Base-by-base conservation (phyloP, 345 rosid species). In the Mercurialis annua region DNA sequence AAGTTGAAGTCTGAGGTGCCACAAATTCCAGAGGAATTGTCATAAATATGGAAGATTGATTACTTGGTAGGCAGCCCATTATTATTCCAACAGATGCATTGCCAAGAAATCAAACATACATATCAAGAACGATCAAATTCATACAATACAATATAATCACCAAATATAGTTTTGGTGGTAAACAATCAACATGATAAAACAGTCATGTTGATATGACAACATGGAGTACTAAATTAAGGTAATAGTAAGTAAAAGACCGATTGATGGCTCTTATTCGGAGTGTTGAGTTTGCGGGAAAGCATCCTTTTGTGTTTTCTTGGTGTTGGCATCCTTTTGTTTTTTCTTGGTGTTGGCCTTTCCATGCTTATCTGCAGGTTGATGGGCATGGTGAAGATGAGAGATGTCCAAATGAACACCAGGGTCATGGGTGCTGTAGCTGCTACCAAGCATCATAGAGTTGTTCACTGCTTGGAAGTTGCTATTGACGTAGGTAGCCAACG, bases 391-490 rank as follows among this genome's bases (percentile, higher is more conserved):
- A 16, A 16, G 58, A n/a, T 65, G 46, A 2, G 84, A 72, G 50
- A 93, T 82, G 23, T 89, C 92, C 78, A 91, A 55, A 59, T 90
- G 97, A 71, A 93, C 96, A 0, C 98, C 97, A 0, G 98, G 98
- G 70, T 93, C 96, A 62, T 90, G 85, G 56, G 95, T 80, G 71
- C 29, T 83, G 81, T 90, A 85, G 44, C 58, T 68, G 66, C 91
- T 85, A 0, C 80, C 77, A 42, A 93, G 65, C 98, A 90, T 87
- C 59, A 93, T 81, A 1, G 98, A 93, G 71, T 93, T 93, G 79
- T 90, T 93, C 31, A 93, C 85, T 0, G 98, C 87, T 60, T 90
- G 98, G 71, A 87, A 90, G 59, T 90, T 93, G 77, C 96, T 93
- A 75, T 93, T 93, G 24, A 90, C 92, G n/a, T 66, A 89, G 0